Evolutionary conservation across 1,139 yeast species (phyloP).

Genomic region (Wickerhamomyces sp.): DNA sequence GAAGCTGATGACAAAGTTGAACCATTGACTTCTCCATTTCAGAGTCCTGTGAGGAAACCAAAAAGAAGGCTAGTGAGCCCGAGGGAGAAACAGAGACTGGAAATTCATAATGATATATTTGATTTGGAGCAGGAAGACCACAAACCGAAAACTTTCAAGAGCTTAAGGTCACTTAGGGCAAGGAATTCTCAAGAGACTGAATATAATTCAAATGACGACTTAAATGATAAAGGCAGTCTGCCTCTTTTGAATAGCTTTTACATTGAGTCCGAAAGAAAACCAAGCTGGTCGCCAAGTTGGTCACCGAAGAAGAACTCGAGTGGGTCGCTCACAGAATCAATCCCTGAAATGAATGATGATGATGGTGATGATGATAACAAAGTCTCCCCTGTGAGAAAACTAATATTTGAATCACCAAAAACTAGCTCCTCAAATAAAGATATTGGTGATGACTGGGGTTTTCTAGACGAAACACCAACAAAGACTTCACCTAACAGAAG

Average conservation of each 20-base stretch:
- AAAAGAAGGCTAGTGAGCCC: constrained; percentile 1
- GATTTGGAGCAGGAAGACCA: constrained; percentile 1
- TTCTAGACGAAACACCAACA: constrained; percentile 8
- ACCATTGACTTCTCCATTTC: constrained; percentile 1
- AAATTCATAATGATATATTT: neutral
- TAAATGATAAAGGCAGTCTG: neutral
- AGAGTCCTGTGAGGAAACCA: neutral
- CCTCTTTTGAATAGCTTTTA: constrained; percentile 11
- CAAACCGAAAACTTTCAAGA: neutral
- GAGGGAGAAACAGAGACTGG: neutral
- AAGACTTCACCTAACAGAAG: neutral
- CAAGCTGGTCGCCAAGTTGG: constrained; percentile 11
- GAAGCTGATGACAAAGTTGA: constrained; percentile 1
- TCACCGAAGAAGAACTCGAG: constrained; percentile 5
- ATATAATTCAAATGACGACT: neutral
- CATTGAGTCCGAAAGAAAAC: constrained; percentile 20
- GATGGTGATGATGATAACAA: too few species aligned
- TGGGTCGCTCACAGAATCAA: neutral
- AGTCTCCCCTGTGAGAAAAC: constrained; percentile 2
- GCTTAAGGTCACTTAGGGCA: neutral
- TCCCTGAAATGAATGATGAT: neutral
- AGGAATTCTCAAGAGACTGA: neutral
- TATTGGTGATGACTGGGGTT: constrained; percentile 15
- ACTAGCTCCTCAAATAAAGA: too few species aligned
- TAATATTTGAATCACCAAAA: constrained; percentile 1